Conservation (phyloP, 192 early-diverging fungal species). For the Rhizoclosmatium sp. region DNA sequence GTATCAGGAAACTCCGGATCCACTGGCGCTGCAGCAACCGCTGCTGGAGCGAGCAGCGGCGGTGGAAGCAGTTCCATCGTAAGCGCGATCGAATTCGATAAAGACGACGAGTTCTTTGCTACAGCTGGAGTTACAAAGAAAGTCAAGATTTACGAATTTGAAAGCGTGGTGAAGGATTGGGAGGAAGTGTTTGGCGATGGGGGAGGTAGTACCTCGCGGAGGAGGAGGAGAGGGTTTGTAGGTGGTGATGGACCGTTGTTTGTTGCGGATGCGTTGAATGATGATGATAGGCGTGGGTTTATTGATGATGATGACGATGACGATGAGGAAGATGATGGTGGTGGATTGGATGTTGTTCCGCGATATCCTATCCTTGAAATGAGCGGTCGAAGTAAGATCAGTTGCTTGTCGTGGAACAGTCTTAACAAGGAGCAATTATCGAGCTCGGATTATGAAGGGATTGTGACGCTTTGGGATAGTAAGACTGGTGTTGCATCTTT, state of each 20-base stretch:
- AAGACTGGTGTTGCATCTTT: conserved; percentile 66
- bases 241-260: not conserved
- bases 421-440: conserved; percentile 87
- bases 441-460: conserved; percentile 92
- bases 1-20: conserved; percentile 38
- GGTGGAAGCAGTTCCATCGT: conserved; percentile 76
- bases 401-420: conserved; percentile 90
- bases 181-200: conserved; percentile 22
- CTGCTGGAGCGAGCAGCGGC: not conserved
- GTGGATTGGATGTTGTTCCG: conserved; percentile 51
- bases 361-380: conserved; percentile 84
- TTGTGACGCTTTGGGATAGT: conserved; percentile 89
- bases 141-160: conserved; percentile 93
- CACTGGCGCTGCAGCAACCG: not conserved
- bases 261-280: conserved; percentile 23
- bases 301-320: conserved; percentile 28
- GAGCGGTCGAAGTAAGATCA: conserved; percentile 85
- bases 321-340: conserved; percentile 28
- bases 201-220: not conserved
- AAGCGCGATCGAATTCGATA: conserved; percentile 92
- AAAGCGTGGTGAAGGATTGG: conserved; percentile 53
- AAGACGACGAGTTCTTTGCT: conserved; percentile 93
- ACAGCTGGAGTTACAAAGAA: conserved; percentile 90
- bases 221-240: not conserved
- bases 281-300: not conserved